Percentiles rank a stretch among this genome's conserved stretches.
Evolutionary conservation across 1,284 basidiomycete species (phyloP).

Genomic region (Cutaneotrichosporon sp.): DNA sequence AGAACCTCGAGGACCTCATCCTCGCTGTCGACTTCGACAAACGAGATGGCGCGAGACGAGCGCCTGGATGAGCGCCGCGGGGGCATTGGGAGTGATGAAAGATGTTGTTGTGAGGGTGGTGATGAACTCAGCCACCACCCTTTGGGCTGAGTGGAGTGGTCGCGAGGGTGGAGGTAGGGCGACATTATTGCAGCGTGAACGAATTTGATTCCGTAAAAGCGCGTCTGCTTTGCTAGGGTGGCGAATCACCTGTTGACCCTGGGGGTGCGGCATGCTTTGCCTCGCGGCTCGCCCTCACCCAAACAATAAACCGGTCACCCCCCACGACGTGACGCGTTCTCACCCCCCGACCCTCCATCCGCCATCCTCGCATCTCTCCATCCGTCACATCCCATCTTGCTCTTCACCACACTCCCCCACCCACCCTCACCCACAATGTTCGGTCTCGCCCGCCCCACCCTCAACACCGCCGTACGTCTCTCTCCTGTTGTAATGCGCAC

Average conservation of each 20-base stretch:
- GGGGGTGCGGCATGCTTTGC: too few species aligned
- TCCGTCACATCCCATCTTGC: conserved; percentile 2
- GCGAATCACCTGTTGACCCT: neutral
- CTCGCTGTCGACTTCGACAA: neutral
- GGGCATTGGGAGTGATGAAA: neutral
- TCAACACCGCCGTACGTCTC: conserved; percentile 20
- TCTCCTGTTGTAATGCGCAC: neutral
- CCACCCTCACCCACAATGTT: conserved; percentile 20
- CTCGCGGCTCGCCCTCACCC: too few species aligned
- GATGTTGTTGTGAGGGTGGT: neutral
- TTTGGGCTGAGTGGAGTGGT: neutral
- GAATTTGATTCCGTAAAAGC: neutral
- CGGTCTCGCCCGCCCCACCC: conserved; percentile 25
- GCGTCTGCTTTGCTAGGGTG: neutral
- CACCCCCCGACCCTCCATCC: neutral
- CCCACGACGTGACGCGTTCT: conserved; percentile 1
- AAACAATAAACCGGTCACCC: neutral
- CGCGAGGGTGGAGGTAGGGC: neutral
- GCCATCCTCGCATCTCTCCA: neutral
- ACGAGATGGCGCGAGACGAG: neutral
- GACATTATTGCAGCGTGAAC: neutral
- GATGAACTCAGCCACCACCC: too few species aligned
- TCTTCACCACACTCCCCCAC: neutral
- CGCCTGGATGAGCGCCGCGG: neutral
- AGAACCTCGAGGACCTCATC: neutral